These are phyloP conservation scores for Candida railenensis DNA, from an alignment of 805 yeast genomes.

Conservation along the genomic window DNA sequence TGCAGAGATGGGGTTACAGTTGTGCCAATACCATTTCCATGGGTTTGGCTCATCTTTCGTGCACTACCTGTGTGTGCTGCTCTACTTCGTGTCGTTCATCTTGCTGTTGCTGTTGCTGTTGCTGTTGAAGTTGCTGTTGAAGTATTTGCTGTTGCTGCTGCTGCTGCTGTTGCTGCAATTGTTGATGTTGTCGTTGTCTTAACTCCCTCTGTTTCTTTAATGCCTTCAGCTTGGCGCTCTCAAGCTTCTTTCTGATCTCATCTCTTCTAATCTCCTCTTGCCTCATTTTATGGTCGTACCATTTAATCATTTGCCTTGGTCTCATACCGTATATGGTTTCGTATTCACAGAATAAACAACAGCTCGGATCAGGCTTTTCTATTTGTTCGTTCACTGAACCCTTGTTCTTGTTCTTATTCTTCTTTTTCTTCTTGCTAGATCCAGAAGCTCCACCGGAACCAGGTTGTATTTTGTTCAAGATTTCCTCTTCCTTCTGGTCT, in stretches of 20 bases:
- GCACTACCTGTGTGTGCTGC: too few species aligned
- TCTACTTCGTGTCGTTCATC: too few species aligned
- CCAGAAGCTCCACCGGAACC: neutral
- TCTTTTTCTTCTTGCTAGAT: slow-evolving; percentile 13
- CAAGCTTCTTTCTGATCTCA: slow-evolving; percentile 36
- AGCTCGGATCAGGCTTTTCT: slow-evolving; percentile 2
- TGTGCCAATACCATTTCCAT: too few species aligned
- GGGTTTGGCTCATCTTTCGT: too few species aligned
- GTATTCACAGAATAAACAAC: slow-evolving; percentile 54
- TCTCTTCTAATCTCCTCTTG: slow-evolving; percentile 31
- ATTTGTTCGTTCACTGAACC: slow-evolving; percentile 1
- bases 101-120: neutral
- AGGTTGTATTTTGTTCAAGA: too few species aligned
- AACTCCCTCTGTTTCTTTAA: slow-evolving; percentile 21
- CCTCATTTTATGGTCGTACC: slow-evolving; percentile 41
- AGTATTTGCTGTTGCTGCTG: neutral
- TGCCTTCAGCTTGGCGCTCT: slow-evolving; percentile 37
- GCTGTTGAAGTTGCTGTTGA: neutral
- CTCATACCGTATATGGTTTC: slow-evolving; percentile 50
- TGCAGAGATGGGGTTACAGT: too few species aligned
- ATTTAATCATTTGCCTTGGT: slow-evolving; percentile 50
- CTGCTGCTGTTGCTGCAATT: neutral
- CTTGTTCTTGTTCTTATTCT: slow-evolving; percentile 23
- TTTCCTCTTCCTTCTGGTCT: neutral
- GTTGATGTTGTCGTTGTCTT: slow-evolving; percentile 11